Conservation (phyloP, 345 rosid species). For the Atalantia buxifolia region DNA sequence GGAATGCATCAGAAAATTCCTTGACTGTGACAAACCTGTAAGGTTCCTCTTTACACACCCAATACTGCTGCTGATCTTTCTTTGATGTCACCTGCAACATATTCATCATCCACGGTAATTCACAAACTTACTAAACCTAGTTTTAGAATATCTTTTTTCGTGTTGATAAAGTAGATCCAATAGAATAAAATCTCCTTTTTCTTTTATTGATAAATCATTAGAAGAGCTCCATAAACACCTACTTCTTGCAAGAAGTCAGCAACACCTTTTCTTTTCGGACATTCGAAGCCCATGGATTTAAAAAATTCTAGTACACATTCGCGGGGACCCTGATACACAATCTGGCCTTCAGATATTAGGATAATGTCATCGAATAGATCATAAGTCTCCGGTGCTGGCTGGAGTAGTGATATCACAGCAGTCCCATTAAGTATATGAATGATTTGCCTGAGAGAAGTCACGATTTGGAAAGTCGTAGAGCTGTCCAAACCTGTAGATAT, state of each 20-base stretch:
- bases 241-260: conserved; percentile 36
- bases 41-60: conserved; percentile 30
- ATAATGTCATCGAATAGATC: conserved; percentile 73
- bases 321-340: conserved; percentile 17
- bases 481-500: conserved; percentile 81
- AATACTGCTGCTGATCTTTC: conserved; percentile 42
- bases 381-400: conserved; percentile 79
- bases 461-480: conserved; percentile 75
- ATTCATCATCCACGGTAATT: neutral
- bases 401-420: conserved; percentile 68
- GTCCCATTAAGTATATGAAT: conserved; percentile 66
- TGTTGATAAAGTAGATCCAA: neutral
- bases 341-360: conserved; percentile 62
- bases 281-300: conserved; percentile 21
- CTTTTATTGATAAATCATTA: too few species aligned
- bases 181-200: neutral
- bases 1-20: conserved; percentile 34
- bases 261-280: conserved; percentile 26
- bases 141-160: neutral
- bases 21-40: conserved; percentile 30
- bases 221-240: neutral
- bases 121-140: too few species aligned
- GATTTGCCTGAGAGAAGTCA: conserved; percentile 59
- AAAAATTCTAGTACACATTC: conserved; percentile 22
- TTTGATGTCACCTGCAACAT: conserved; percentile 38